Evolutionary conservation across 768 basidiomycete species (phyloP).

Genomic region (Plicaturopsis crispa): DNA sequence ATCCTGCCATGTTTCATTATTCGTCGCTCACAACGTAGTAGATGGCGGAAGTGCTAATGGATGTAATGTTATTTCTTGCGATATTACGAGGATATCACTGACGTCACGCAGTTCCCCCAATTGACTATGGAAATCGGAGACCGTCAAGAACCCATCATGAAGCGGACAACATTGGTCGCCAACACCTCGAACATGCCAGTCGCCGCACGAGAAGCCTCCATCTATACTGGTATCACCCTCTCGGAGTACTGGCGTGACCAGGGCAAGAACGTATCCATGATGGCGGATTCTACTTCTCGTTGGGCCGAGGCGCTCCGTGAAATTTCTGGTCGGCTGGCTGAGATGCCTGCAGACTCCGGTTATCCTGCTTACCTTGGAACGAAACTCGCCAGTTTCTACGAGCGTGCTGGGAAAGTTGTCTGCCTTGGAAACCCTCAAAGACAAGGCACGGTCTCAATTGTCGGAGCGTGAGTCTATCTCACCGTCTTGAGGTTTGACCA

Average conservation of each 20-base stretch:
- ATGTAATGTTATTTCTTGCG: constrained; percentile 40
- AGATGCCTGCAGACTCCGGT: constrained; percentile 99
- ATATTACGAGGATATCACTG: too few relatives aligned
- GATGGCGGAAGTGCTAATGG: constrained; percentile 99
- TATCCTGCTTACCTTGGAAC: constrained; percentile 97
- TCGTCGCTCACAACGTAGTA: constrained; percentile 15
- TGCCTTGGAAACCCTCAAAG: constrained; percentile 86
- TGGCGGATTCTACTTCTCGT: constrained; percentile 98
- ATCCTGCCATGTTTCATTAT: constrained; percentile 5
- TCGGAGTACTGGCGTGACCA: constrained; percentile 99
- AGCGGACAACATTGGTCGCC: constrained; percentile 96
- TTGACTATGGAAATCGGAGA: constrained; percentile 87
- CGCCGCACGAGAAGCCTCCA: constrained; percentile 97
- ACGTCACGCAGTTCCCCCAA: constrained; percentile 78
- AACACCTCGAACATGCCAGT: constrained; percentile 99
- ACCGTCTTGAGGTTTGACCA: background rate
- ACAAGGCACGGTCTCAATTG: constrained; percentile 93
- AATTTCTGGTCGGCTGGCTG: constrained; percentile 97
- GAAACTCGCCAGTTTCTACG: constrained; percentile 96
- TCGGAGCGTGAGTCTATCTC: constrained; percentile 79
- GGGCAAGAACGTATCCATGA: constrained; percentile 96
- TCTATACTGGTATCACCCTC: constrained; percentile 98
- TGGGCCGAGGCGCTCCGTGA: constrained; percentile 99
- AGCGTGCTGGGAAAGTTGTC: constrained; percentile 93
- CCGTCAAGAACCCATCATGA: constrained; percentile 99